These are phyloP conservation scores for Astragalus glycyphyllos DNA, from an alignment of 306 rosid genomes.

Conservation along the genomic window DNA sequence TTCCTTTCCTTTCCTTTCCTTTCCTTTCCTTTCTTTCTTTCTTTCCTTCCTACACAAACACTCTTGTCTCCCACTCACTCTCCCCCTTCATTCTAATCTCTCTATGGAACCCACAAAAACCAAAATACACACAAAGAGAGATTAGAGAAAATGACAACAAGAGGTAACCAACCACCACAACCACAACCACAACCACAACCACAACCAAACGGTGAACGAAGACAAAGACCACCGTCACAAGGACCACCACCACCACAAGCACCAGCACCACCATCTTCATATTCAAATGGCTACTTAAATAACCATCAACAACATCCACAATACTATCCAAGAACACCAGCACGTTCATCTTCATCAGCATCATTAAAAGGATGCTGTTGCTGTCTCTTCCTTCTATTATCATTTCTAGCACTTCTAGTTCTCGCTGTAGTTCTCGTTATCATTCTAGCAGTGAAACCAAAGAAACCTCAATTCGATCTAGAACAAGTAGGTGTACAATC, in stretches of 20 bases:
- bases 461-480: constrained; percentile 95
- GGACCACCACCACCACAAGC: not conserved
- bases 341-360: constrained; percentile 63
- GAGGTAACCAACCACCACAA: constrained; percentile 18
- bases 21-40: constrained; percentile 27
- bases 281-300: constrained; percentile 20
- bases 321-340: constrained; percentile 52
- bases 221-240: constrained; percentile 37
- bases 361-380: constrained; percentile 94
- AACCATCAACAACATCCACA: constrained; percentile 24
- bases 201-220: constrained; percentile 25
- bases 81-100: constrained; percentile 12
- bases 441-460: constrained; percentile 85
- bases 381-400: constrained; percentile 86
- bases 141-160: constrained; percentile 38
- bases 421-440: constrained; percentile 75
- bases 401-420: constrained; percentile 78
- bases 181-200: constrained; percentile 11
- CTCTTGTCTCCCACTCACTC: not conserved
- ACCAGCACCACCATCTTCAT: not conserved
- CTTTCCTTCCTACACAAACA: not conserved
- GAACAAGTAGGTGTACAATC: constrained; percentile 87
- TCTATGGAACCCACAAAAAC: not conserved
- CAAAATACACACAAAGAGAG: not conserved
- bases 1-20: constrained; percentile 8